Conservation (phyloP, 306 rosid genomes). For the Vicia faba region DNA sequence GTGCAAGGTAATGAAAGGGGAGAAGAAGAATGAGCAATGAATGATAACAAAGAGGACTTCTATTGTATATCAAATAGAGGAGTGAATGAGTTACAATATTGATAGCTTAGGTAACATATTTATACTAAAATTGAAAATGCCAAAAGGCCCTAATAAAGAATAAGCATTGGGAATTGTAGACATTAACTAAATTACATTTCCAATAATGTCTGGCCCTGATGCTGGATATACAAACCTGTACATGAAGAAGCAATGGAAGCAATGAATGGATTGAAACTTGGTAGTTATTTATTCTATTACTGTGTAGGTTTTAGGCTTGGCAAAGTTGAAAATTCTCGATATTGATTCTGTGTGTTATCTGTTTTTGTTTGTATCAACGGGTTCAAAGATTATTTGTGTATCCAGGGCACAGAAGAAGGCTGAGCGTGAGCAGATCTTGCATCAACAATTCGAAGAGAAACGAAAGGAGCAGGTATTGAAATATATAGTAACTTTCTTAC, state of each 20-base stretch:
- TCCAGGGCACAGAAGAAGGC: slow-evolving; percentile 87
- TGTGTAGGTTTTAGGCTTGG: slow-evolving; percentile 22
- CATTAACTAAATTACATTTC: too few species aligned
- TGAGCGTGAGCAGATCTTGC: slow-evolving; percentile 79
- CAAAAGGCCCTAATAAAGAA: too few species aligned
- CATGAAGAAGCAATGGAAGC: slow-evolving; percentile 79
- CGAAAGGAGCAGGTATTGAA: slow-evolving; percentile 72
- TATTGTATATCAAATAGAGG: too few species aligned
- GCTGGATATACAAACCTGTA: slow-evolving; percentile 75
- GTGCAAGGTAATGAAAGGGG: too few species aligned
- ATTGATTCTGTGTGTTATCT: slow-evolving; percentile 9
- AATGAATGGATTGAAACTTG: slow-evolving; percentile 69
- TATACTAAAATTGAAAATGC: too few species aligned
- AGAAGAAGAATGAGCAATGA: too few species aligned
- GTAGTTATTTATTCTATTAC: slow-evolving; percentile 46
- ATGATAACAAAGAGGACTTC: too few species aligned
- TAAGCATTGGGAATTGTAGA: too few species aligned
- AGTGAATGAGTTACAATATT: too few species aligned
- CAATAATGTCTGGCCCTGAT: slow-evolving; percentile 55
- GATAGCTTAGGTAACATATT: too few species aligned
- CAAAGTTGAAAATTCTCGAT: slow-evolving; percentile 11
- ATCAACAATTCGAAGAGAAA: slow-evolving; percentile 71
- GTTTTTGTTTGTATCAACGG: slow-evolving; percentile 48
- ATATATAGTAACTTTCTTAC: slow-evolving; percentile 50
- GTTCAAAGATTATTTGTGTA: slow-evolving; percentile 75